Conservation (phyloP, 495 filamentous ascomycete species). For the Rhizodiscina lignyota region DNA sequence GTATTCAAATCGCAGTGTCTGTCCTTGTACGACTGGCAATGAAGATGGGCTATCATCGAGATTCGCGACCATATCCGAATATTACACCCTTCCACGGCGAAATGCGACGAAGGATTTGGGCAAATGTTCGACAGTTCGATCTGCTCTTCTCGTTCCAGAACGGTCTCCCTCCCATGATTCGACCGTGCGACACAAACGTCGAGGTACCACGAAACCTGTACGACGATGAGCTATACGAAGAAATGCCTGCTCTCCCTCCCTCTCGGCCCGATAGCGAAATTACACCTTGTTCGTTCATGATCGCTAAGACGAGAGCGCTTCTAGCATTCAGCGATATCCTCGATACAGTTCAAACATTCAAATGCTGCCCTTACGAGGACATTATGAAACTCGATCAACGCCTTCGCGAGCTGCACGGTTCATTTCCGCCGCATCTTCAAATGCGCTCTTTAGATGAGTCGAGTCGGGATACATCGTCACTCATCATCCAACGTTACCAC, state of each 20-base stretch:
- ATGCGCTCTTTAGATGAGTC: conserved; percentile 54
- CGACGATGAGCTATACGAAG: conserved; percentile 82
- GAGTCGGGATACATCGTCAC: conserved; percentile 53
- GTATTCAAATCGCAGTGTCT: conserved; percentile 65
- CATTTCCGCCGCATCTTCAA: conserved; percentile 52
- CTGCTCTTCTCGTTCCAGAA: conserved; percentile 81
- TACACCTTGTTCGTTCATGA: conserved; percentile 80
- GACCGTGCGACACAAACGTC: conserved; percentile 67
- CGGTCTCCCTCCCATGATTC: conserved; percentile 79
- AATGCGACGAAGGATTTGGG: conserved; percentile 82
- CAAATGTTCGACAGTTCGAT: conserved; percentile 65
- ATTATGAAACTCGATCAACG: conserved; percentile 57
- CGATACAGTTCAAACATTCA: conserved; percentile 31
- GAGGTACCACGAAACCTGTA: conserved; percentile 76
- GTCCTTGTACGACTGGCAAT: conserved; percentile 75
- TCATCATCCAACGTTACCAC: conserved; percentile 70
- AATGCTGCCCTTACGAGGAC: conserved; percentile 51
- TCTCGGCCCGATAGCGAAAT: conserved; percentile 58
- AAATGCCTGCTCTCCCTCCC: conserved; percentile 57
- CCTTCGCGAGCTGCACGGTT: conserved; percentile 49
- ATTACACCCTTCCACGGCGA: conserved; percentile 82
- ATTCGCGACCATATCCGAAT: conserved; percentile 66
- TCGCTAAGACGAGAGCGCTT: conserved; percentile 54
- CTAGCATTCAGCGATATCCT: conserved; percentile 45
- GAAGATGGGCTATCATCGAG: conserved; percentile 91